phyloP scores from a whole-genome alignment of 2,329 filamentous ascomycete species.

The Fusarium solani-melongenae region DNA sequence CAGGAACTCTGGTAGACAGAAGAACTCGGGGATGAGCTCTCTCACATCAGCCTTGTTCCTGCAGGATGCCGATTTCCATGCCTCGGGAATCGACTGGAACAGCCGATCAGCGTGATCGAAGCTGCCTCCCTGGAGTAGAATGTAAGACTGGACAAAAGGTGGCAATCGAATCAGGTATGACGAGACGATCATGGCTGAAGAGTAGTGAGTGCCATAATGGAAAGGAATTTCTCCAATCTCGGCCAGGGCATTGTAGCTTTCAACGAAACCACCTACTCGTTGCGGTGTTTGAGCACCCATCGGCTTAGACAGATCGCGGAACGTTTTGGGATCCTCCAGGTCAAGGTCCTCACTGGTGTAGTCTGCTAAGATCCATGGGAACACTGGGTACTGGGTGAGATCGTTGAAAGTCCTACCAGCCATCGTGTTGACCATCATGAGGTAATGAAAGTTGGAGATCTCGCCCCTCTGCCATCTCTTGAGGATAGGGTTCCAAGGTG shows the following conservation, averaged over 20 bases:
- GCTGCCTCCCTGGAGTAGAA: constrained; percentile 91
- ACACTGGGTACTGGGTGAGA: constrained; percentile 96
- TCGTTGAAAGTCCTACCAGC: constrained; percentile 98
- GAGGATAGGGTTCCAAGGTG: constrained; percentile 84
- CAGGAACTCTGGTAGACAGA: constrained; percentile 94
- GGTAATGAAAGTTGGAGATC: constrained; percentile 97
- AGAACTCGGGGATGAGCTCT: constrained; percentile 96
- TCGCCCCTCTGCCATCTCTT: constrained; percentile 93
- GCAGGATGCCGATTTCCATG: constrained; percentile 89
- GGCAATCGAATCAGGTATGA: constrained; percentile 95
- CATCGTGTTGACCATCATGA: constrained; percentile 98
- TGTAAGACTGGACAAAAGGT: constrained; percentile 95
- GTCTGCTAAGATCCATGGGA: constrained; percentile 96
- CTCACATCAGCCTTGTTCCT: constrained; percentile 95
- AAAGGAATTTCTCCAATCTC: constrained; percentile 95
- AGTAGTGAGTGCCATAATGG: constrained; percentile 98
- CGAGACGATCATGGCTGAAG: constrained; percentile 97
- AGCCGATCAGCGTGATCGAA: constrained; percentile 97
- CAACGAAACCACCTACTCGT: constrained; percentile 81
- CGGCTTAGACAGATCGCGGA: constrained; percentile 91
- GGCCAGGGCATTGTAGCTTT: constrained; percentile 86
- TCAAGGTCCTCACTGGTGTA: constrained; percentile 96
- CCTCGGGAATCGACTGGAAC: constrained; percentile 91
- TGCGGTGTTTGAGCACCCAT: constrained; percentile 90
- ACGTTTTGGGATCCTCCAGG: constrained; percentile 83